Conservation (phyloP, 1,284 basidiomycete genomes). For the Naganishia albida region DNA sequence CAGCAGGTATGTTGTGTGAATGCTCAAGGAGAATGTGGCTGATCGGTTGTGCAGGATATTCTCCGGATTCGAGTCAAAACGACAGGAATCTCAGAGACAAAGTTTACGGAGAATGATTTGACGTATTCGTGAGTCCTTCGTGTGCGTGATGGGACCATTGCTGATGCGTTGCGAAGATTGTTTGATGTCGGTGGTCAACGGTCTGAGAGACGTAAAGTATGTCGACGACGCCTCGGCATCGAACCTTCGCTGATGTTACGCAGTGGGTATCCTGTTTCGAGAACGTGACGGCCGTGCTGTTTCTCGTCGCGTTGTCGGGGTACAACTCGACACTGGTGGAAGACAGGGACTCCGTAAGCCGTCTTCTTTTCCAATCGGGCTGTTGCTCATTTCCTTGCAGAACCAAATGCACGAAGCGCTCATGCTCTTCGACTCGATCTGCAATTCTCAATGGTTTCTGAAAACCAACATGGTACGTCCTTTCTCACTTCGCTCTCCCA, state of each 20-base stretch:
- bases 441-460: conserved; percentile 89
- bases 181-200: conserved; percentile 96
- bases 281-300: conserved; percentile 92
- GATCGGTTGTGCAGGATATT: conserved; percentile 61
- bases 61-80: conserved; percentile 82
- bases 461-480: conserved; percentile 76
- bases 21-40: background rate
- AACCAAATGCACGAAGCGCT: conserved; percentile 96
- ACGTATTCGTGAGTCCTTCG: conserved; percentile 36
- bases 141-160: background rate
- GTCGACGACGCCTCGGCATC: background rate
- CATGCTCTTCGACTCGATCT: conserved; percentile 93
- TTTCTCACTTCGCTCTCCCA: background rate
- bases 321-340: conserved; percentile 95
- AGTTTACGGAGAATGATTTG: conserved; percentile 61
- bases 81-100: conserved; percentile 91
- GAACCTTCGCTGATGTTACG: background rate
- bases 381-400: conserved; percentile 52
- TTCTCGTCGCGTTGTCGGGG: conserved; percentile 88
- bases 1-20: conserved; percentile 40
- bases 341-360: conserved; percentile 78
- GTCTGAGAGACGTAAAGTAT: conserved; percentile 83
- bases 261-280: conserved; percentile 68
- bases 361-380: conserved; percentile 31
- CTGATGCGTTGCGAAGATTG: conserved; percentile 58